Conservation (phyloP, 768 basidiomycete species). For the Rhodotorula taiwanensis region DNA sequence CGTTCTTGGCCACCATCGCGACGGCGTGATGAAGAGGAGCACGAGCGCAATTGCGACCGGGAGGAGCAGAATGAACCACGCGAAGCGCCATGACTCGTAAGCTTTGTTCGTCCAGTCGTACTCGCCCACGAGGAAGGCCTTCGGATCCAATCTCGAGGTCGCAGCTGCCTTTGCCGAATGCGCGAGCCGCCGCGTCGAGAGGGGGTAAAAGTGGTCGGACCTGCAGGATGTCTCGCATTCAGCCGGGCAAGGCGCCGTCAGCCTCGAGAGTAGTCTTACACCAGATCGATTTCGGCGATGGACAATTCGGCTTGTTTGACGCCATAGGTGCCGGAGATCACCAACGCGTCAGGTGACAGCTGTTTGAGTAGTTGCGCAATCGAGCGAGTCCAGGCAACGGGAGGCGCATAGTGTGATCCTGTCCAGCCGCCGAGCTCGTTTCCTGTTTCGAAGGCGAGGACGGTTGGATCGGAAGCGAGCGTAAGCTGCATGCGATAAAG, state of each 20-base stretch:
- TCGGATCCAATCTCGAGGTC: slow-evolving; percentile 11
- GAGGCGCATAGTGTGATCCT: slow-evolving; percentile 13
- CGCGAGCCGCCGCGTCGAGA: slow-evolving; percentile 25
- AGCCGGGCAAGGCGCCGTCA: too few species aligned
- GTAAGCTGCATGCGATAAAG: slow-evolving; percentile 9
- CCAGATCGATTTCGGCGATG: slow-evolving; percentile 29
- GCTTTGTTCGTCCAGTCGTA: slow-evolving; percentile 39
- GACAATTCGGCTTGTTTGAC: slow-evolving; percentile 23
- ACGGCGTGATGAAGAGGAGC: slow-evolving; percentile 20
- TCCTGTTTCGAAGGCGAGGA: slow-evolving; percentile 39
- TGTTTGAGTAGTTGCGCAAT: slow-evolving; percentile 35
- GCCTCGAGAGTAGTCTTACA: slow-evolving; percentile 21
- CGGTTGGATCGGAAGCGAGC: slow-evolving; percentile 35
- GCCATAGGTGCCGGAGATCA: slow-evolving; percentile 39
- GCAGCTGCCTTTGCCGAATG: slow-evolving; percentile 17
- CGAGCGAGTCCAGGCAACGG: slow-evolving; percentile 32
- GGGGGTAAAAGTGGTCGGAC: slow-evolving; percentile 41
- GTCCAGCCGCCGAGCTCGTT: slow-evolving; percentile 38
- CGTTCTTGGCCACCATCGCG: slow-evolving; percentile 29
- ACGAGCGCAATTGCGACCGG: slow-evolving; percentile 26
- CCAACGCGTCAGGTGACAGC: slow-evolving; percentile 38
- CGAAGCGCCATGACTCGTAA: slow-evolving; percentile 17
- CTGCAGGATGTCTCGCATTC: slow-evolving; percentile 12
- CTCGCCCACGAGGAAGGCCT: slow-evolving; percentile 37
- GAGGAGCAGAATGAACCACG: slow-evolving; percentile 24